phyloP scores from a whole-genome alignment of 495 filamentous ascomycete genomes.

The Penicillium parvum region DNA sequence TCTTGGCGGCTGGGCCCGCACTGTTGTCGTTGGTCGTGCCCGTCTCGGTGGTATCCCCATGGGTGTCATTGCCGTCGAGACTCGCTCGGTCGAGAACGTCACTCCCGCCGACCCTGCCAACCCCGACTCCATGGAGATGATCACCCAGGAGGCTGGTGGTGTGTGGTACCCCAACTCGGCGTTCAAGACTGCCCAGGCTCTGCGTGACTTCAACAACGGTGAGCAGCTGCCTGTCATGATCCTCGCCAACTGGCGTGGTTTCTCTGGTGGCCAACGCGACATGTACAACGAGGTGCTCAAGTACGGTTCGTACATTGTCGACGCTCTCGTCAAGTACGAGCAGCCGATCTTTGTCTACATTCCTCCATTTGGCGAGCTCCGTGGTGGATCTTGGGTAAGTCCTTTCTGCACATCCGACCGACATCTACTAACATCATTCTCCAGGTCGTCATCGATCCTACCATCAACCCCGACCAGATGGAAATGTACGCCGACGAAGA shows the following conservation, averaged over 20 bases:
- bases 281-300: conserved; percentile 99
- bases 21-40: conserved; percentile 94
- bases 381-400: conserved; percentile 99
- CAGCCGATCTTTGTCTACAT: conserved; percentile 99
- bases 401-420: no score
- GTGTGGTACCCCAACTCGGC: conserved; percentile 99
- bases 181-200: conserved; percentile 98
- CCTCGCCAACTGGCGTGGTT: conserved; percentile 98
- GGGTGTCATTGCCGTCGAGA: conserved; percentile 97
- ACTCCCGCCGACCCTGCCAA: conserved; percentile 98
- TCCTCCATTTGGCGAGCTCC: conserved; percentile 91
- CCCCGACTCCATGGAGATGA: conserved; percentile 94
- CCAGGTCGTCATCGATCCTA: conserved; percentile 97
- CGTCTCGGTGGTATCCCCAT: conserved; percentile 96
- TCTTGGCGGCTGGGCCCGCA: conserved; percentile 93
- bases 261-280: conserved; percentile 97
- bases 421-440: no score
- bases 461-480: conserved; percentile 94
- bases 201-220: conserved; percentile 98
- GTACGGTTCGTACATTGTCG: conserved; percentile 98
- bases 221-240: conserved; percentile 99
- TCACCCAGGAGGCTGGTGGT: conserved; percentile 89
- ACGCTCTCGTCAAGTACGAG: conserved; percentile 96
- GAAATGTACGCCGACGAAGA: conserved; percentile 99
- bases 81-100: conserved; percentile 91